Evolutionary conservation across 352 stramenopile genomes (phyloP).

Genomic region (Phytophthora syringae): DNA sequence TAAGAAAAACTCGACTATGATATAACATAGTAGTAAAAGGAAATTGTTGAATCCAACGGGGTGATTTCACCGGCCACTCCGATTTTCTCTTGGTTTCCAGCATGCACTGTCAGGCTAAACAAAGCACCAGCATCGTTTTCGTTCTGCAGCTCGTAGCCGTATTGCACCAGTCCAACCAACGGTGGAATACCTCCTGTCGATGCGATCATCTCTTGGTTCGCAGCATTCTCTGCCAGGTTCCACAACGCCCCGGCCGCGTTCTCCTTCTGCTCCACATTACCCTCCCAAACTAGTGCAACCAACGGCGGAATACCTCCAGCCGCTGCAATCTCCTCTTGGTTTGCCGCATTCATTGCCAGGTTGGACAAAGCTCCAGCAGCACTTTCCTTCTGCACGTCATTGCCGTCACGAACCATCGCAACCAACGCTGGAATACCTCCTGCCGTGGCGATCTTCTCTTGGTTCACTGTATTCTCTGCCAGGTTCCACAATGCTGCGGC

Average conservation of each 20-base stretch:
- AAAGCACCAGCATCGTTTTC: not conserved
- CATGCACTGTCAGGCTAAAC: too few species aligned
- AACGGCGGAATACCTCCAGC: conserved; percentile 3
- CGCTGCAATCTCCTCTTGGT: not conserved
- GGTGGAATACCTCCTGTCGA: too few species aligned
- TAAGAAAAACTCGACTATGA: too few species aligned
- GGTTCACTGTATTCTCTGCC: not conserved
- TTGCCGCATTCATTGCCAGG: not conserved
- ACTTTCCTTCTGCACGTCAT: not conserved
- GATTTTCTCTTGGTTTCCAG: not conserved
- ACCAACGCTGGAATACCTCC: conserved; percentile 9
- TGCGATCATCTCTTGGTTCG: too few species aligned
- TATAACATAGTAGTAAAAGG: too few species aligned
- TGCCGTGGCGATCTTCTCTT: not conserved
- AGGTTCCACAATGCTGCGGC: not conserved
- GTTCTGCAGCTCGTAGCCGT: not conserved
- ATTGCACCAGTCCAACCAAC: not conserved
- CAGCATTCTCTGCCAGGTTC: too few species aligned
- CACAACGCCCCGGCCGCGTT: too few species aligned
- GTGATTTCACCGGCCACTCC: not conserved
- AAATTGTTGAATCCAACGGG: not conserved
- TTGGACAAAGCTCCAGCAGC: not conserved
- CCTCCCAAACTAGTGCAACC: conserved; percentile 6
- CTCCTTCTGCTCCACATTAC: too few species aligned
- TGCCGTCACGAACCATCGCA: not conserved